Evolutionary conservation across 2,329 filamentous ascomycete genomes (phyloP).

Genomic region (Byssothecium circinans): DNA sequence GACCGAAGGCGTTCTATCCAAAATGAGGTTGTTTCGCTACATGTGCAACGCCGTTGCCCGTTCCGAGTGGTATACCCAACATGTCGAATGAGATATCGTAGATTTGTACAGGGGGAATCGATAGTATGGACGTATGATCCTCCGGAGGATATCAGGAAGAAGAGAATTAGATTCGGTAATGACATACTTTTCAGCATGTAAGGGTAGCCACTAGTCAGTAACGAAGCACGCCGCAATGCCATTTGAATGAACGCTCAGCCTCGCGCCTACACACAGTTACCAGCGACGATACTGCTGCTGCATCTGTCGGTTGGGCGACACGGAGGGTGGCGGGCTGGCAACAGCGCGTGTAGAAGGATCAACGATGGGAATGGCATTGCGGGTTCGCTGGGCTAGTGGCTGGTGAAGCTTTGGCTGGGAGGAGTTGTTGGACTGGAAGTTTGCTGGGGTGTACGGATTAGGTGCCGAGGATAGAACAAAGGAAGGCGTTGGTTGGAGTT

Average conservation of each 20-base stretch:
- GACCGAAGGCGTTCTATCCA: slow-evolving; percentile 42
- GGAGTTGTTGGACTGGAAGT: slow-evolving; percentile 58
- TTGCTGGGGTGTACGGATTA: slow-evolving; percentile 59
- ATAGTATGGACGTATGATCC: slow-evolving; percentile 45
- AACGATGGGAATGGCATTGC: slow-evolving; percentile 96
- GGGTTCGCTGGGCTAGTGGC: slow-evolving; percentile 81
- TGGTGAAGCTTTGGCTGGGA: slow-evolving; percentile 83
- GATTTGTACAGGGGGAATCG: slow-evolving; percentile 48
- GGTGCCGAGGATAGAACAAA: slow-evolving; percentile 69
- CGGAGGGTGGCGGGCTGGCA: slow-evolving; percentile 79
- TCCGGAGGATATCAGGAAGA: slow-evolving; percentile 43
- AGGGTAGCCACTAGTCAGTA: slow-evolving; percentile 45
- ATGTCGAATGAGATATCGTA: slow-evolving; percentile 46
- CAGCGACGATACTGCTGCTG: slow-evolving; percentile 58
- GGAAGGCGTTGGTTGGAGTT: slow-evolving; percentile 68
- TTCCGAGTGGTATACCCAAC: slow-evolving; percentile 45
- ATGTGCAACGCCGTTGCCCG: slow-evolving; percentile 46
- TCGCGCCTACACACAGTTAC: slow-evolving; percentile 45
- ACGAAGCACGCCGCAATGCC: slow-evolving; percentile 42
- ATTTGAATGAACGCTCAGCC: slow-evolving; percentile 34
- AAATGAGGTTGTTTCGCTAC: slow-evolving; percentile 35
- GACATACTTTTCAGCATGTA: slow-evolving; percentile 14
- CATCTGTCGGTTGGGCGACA: slow-evolving; percentile 66
- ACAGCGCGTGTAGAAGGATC: slow-evolving; percentile 92
- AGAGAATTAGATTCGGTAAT: slow-evolving; percentile 37